Conservation (phyloP, 202 grass and related monocot species). For the Hordeum pubiflorum region DNA sequence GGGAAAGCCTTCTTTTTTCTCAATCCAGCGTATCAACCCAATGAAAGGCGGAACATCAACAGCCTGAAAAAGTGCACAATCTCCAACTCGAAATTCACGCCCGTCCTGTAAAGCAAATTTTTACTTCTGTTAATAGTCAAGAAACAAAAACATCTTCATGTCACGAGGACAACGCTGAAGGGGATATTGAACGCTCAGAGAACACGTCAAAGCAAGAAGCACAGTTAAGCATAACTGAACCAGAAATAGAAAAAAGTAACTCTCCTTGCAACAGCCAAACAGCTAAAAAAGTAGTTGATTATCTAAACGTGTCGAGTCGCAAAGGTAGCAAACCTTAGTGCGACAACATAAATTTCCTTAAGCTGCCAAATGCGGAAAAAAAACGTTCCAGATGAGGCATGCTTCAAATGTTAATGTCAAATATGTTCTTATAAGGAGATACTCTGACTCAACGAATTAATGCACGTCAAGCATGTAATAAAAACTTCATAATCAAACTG, state of each 20-base stretch:
- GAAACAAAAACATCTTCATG: neutral
- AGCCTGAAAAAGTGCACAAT: slow-evolving; percentile 74
- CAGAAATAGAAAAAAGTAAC: neutral
- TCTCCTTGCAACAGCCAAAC: neutral
- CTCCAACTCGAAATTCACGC: slow-evolving; percentile 60
- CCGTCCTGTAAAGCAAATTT: slow-evolving; percentile 60
- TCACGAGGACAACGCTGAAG: neutral
- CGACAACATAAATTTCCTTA: neutral
- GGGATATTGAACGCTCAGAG: neutral
- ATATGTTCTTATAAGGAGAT: neutral
- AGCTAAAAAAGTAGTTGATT: neutral
- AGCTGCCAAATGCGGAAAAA: neutral
- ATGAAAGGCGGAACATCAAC: slow-evolving; percentile 76
- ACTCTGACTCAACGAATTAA: neutral
- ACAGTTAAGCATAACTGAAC: neutral
- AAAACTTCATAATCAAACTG: neutral
- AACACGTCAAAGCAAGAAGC: neutral
- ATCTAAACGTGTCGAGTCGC: neutral
- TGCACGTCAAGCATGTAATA: neutral
- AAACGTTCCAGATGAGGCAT: neutral
- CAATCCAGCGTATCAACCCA: slow-evolving; percentile 77
- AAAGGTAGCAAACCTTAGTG: neutral
- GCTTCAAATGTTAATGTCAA: neutral
- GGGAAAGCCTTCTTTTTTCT: slow-evolving; percentile 44
- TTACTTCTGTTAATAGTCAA: neutral